phyloP scores from a whole-genome alignment of 768 basidiomycete species.

The Neoboletus magnificus region DNA sequence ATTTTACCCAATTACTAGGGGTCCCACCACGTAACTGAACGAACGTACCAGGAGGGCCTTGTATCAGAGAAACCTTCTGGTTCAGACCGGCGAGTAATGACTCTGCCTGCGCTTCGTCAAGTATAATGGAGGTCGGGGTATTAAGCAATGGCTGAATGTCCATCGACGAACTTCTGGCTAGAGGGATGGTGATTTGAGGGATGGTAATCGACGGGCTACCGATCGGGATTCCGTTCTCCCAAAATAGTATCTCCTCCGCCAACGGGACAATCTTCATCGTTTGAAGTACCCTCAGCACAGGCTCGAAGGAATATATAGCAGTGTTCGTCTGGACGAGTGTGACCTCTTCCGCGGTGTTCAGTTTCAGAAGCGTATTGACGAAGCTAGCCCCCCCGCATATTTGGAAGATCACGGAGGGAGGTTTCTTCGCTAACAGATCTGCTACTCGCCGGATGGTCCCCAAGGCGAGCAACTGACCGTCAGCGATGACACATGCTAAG shows the following conservation, averaged over 20 bases:
- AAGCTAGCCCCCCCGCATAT: conserved; percentile 43
- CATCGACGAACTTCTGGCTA: conserved; percentile 32
- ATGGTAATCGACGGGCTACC: conserved; percentile 5
- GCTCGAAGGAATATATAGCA: conserved; percentile 60
- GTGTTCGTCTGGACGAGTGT: conserved; percentile 57
- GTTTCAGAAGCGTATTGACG: conserved; percentile 36
- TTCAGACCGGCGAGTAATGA: conserved; percentile 51
- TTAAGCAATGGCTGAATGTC: conserved; percentile 42
- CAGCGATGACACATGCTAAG: conserved; percentile 48
- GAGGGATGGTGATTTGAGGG: conserved; percentile 26
- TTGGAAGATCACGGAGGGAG: conserved; percentile 52
- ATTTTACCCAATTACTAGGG: neutral
- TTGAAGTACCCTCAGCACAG: conserved; percentile 57
- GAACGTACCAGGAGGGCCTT: conserved; percentile 65
- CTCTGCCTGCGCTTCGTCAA: conserved; percentile 49
- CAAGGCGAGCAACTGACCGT: conserved; percentile 49
- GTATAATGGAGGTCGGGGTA: conserved; percentile 38
- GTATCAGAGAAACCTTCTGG: conserved; percentile 58
- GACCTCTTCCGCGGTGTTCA: conserved; percentile 37
- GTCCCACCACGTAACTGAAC: neutral
- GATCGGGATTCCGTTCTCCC: conserved; percentile 36
- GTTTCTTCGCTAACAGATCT: conserved; percentile 43
- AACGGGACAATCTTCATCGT: conserved; percentile 44
- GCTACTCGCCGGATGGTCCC: conserved; percentile 54
- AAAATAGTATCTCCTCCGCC: conserved; percentile 49